A percentile compares a stretch with the other conserved stretches of the same genome.
These are phyloP conservation scores for Myxozyma sirexii DNA, from an alignment of 805 yeast species.

Conservation along the genomic window DNA sequence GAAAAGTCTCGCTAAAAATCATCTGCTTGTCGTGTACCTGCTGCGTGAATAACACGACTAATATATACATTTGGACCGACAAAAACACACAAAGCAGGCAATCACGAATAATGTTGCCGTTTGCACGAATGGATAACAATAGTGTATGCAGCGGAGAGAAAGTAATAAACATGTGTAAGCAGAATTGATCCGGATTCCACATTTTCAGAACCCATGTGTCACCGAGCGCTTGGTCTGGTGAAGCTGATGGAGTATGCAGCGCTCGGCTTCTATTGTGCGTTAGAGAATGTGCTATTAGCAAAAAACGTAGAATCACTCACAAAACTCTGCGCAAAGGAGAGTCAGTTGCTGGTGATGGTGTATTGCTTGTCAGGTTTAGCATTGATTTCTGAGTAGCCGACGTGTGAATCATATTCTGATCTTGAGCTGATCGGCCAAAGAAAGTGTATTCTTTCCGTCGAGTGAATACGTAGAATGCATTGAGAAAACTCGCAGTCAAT, in stretches of 20 bases:
- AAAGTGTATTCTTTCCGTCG: constrained; percentile 24
- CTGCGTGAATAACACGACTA: constrained; percentile 51
- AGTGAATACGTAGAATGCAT: constrained; percentile 23
- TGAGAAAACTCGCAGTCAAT: constrained; percentile 17
- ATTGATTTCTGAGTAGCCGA: constrained; percentile 3
- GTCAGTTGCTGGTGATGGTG: neutral
- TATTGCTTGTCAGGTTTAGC: neutral
- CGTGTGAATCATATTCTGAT: constrained; percentile 8
- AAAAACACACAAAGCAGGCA: constrained; percentile 43
- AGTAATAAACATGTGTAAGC: constrained; percentile 52
- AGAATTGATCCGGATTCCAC: constrained; percentile 70
- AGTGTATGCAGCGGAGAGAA: constrained; percentile 62
- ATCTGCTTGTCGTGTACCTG: constrained; percentile 62
- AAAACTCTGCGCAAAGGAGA: constrained; percentile 4
- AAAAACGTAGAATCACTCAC: neutral
- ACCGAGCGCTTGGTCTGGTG: neutral
- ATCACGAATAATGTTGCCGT: constrained; percentile 41
- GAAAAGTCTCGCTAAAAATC: constrained; percentile 59
- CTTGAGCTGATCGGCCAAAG: constrained; percentile 23
- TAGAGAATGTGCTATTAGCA: neutral
- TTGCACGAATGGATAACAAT: constrained; percentile 47
- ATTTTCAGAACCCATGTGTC: constrained; percentile 56
- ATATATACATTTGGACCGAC: constrained; percentile 45
- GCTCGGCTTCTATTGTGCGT: neutral
- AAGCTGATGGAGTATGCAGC: neutral